Evolutionary conservation across 192 early-diverging fungal genomes (phyloP).

Genomic region (Spinellus fusiger): DNA sequence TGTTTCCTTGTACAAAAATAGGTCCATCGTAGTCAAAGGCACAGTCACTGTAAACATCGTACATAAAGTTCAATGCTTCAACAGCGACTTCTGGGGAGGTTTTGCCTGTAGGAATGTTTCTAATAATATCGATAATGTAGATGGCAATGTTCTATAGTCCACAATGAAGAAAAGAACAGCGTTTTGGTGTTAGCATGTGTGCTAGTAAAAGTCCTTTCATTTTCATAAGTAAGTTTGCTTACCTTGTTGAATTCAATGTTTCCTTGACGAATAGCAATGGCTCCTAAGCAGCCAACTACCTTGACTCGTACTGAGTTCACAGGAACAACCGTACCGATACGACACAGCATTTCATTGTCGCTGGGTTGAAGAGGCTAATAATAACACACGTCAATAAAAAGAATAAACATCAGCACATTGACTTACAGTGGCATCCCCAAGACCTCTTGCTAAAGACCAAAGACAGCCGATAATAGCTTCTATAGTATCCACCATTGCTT

Average conservation of each 20-base stretch:
- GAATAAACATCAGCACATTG: background rate
- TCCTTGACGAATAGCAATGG: conserved; percentile 66
- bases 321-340: conserved; percentile 35
- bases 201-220: too few species aligned
- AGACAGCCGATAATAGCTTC: conserved; percentile 68
- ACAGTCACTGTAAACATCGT: conserved; percentile 82
- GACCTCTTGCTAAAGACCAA: conserved; percentile 71
- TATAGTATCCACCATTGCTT: conserved; percentile 47
- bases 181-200: background rate
- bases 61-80: conserved; percentile 81
- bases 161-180: conserved; percentile 2
- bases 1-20: conserved; percentile 72
- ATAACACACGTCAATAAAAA: conserved; percentile 3
- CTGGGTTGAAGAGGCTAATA: conserved; percentile 33
- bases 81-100: conserved; percentile 40
- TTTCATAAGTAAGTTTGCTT: background rate
- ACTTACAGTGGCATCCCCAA: conserved; percentile 49
- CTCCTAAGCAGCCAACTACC: conserved; percentile 65
- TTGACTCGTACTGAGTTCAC: conserved; percentile 56
- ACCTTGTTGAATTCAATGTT: conserved; percentile 63
- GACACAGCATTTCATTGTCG: conserved; percentile 38
- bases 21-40: conserved; percentile 78
- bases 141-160: conserved; percentile 50
- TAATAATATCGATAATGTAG: conserved; percentile 51
- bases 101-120: conserved; percentile 25